Base-by-base conservation (phyloP, 352 stramenopile genomes). In the Aphanomyces cochlioides region DNA sequence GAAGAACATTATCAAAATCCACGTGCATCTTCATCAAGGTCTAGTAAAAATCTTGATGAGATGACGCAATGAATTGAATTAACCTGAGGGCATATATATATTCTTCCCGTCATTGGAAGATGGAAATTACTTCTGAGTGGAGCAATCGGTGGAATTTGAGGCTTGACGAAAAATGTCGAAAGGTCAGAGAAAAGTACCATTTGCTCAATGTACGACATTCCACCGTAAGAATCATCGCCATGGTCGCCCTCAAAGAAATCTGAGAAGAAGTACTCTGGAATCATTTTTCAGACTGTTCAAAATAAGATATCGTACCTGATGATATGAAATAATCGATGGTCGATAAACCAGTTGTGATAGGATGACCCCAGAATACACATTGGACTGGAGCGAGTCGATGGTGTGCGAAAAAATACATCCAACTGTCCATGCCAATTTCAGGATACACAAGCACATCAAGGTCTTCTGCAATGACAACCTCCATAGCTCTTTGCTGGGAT, bases 331-430 rank as follows among this genome's bases (percentile, higher is more conserved):
- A 96, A 72, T 96, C 90, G 43, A 96, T 91, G 2, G 76, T 66
- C 2, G 78, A 73, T 64, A 88, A 82, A 8, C 79, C 87, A 0
- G 82, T 90, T 13, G 88, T 95, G 61, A 90, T 83, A 15, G 88
- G 88, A 59, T 96, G 88, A 34, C 90, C 90, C 90, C 90, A 96
- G 60, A 96, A 95, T 4, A 90, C 78, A 48, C 85, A 83, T 63
- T 93, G 85, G 1, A 95, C 76, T 0, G 76, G 78, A 13, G 89
- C 88, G 5, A 97, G 47, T 6, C 90, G 82, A 39, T 86, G 78
- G 72, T 92, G 88, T 1, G 87, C 79, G 5, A 89, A 77, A 41
- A 86, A 73, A 15, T 94, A 81, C 10, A 81, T 88, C 76, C 85
- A 87, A 41, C 76, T 72, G 40, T 95, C 84, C 83, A 96, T 93